Percentiles rank a stretch among this genome's conserved stretches.
Conservation (phyloP, 345 rosid species). For the Psidium friedrichsthalianum region DNA sequence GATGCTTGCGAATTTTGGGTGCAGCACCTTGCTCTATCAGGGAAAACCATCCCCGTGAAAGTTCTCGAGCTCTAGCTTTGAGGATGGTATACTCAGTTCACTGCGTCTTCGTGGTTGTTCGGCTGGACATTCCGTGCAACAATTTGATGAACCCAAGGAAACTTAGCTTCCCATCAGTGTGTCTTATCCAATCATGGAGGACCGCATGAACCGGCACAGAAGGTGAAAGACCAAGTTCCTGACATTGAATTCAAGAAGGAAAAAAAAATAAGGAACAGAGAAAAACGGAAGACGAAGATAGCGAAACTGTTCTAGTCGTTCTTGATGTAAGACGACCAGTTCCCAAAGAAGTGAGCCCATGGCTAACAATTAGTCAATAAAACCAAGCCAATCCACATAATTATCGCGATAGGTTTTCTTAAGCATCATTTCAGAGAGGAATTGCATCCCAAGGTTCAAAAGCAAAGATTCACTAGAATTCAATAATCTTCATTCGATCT, state of each 20-base stretch:
- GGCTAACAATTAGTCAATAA: neutral
- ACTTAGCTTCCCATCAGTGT: conserved; percentile 89
- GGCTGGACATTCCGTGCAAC: conserved; percentile 65
- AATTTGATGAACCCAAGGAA: conserved; percentile 82
- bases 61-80: neutral
- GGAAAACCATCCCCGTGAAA: neutral
- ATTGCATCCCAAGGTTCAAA: neutral
- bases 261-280: neutral
- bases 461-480: neutral
- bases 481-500: neutral
- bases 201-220: conserved; percentile 81
- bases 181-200: conserved; percentile 89
- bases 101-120: conserved; percentile 23
- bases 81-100: neutral
- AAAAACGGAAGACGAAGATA: neutral
- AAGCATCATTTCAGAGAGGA: neutral
- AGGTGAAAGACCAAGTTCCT: conserved; percentile 98
- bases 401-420: neutral
- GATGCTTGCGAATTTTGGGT: neutral
- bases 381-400: neutral
- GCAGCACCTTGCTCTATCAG: neutral
- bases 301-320: neutral
- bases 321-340: neutral
- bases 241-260: conserved; percentile 4
- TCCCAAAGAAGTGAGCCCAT: neutral